A percentile compares a stretch with the other conserved stretches of the same genome.
phyloP scores from a whole-genome alignment of 495 filamentous ascomycete species.

The Astrothelium subdiscretum region DNA sequence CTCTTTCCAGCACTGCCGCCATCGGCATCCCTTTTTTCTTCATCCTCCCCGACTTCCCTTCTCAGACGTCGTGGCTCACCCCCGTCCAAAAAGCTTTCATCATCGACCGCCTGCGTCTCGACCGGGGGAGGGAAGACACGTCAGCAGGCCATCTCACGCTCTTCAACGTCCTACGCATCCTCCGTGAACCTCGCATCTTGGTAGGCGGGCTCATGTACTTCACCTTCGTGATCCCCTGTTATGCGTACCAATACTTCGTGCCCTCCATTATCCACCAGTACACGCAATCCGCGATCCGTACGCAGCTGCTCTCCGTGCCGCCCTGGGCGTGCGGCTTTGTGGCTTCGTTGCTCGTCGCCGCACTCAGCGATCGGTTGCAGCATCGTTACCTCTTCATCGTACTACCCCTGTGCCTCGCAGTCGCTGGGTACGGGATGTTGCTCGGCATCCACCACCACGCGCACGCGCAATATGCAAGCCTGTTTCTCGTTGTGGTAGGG shows the following conservation, averaged over 20 bases:
- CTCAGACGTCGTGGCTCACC: slow-evolving; percentile 29
- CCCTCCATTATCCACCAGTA: slow-evolving; percentile 18
- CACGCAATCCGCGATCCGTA: background rate
- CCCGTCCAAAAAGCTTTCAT: slow-evolving; percentile 29
- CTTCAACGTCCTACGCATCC: slow-evolving; percentile 17
- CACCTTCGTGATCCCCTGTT: slow-evolving; percentile 24
- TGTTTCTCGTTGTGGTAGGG: slow-evolving; percentile 30
- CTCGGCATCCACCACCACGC: slow-evolving; percentile 18
- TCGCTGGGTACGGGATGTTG: slow-evolving; percentile 27
- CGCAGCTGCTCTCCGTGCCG: background rate
- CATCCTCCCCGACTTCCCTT: slow-evolving; percentile 35
- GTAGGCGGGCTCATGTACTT: slow-evolving; percentile 22
- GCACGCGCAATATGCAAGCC: slow-evolving; percentile 28
- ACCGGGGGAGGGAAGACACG: background rate
- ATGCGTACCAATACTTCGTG: slow-evolving; percentile 23
- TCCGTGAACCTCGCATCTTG: slow-evolving; percentile 24
- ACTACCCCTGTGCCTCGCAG: slow-evolving; percentile 20
- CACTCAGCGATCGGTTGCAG: slow-evolving; percentile 20
- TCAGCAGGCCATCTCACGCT: slow-evolving; percentile 29
- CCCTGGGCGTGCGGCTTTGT: background rate
- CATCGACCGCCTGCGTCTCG: slow-evolving; percentile 23
- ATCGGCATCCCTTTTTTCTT: slow-evolving; percentile 30
- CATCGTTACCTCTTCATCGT: slow-evolving; percentile 30
- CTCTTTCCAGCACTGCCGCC: slow-evolving; percentile 21
- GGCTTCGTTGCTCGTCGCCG: slow-evolving; percentile 7